phyloP scores from a whole-genome alignment of 2,329 filamentous ascomycete species.

The Colletotrichum sp. region DNA sequence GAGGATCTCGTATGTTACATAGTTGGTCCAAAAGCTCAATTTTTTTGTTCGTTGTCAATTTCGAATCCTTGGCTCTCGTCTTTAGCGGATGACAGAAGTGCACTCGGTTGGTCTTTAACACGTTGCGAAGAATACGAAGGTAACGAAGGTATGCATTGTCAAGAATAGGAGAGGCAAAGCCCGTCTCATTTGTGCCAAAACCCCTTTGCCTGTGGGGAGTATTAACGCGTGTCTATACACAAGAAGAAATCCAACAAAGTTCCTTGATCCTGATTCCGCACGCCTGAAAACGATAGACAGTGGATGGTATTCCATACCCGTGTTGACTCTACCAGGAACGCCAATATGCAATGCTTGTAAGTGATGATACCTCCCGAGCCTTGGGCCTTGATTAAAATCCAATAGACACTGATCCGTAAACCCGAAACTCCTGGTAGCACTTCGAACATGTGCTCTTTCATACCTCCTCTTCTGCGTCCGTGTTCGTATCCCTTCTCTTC shows the following conservation, averaged over 20 bases:
- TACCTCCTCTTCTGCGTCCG: slow-evolving; percentile 20
- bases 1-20: background rate
- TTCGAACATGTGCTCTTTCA: background rate
- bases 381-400: background rate
- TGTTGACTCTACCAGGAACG: slow-evolving; percentile 15
- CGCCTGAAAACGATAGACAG: slow-evolving; percentile 2
- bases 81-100: background rate
- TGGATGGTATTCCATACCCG: background rate
- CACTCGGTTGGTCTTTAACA: background rate
- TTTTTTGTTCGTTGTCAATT: background rate
- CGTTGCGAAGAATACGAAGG: background rate
- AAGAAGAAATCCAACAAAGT: background rate
- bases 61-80: background rate
- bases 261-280: background rate
- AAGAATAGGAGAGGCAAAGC: background rate
- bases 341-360: slow-evolving; percentile 19
- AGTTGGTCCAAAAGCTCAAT: background rate
- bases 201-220: background rate
- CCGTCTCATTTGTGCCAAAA: background rate
- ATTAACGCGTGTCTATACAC: background rate
- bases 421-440: background rate
- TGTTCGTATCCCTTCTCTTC: slow-evolving; percentile 29
- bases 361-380: background rate
- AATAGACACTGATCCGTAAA: background rate
- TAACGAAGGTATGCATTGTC: background rate